Conservation (phyloP, 768 basidiomycete species). For the Suillus americanus region DNA sequence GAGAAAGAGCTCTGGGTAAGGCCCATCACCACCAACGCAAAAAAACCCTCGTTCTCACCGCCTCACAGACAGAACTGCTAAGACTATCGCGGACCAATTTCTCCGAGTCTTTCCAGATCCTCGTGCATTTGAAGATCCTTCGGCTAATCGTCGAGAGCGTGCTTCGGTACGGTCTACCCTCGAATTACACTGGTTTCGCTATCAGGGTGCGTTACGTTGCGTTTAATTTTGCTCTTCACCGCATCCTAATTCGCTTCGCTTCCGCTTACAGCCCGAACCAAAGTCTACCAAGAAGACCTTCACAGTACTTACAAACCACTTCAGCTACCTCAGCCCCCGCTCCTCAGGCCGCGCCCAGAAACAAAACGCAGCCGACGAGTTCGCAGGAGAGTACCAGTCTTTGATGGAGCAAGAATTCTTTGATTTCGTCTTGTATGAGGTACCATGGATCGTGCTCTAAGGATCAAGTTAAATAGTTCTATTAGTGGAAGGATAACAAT, state of each 20-base stretch:
- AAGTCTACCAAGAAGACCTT: constrained; percentile 83
- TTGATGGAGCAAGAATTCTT: constrained; percentile 95
- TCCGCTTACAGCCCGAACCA: constrained; percentile 63
- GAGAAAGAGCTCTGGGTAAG: constrained; percentile 98
- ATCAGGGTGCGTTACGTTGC: constrained; percentile 59
- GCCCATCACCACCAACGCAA: not conserved
- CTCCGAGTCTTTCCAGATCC: constrained; percentile 91
- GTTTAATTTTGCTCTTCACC: not conserved
- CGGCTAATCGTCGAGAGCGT: constrained; percentile 95
- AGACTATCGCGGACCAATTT: constrained; percentile 92
- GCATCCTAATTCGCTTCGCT: not conserved
- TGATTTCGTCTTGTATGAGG: constrained; percentile 92
- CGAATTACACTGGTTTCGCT: constrained; percentile 79
- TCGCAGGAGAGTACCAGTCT: constrained; percentile 87
- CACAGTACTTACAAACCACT: constrained; percentile 68
- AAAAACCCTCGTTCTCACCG: not conserved
- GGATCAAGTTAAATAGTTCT: constrained; percentile 36
- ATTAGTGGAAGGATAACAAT: constrained; percentile 65
- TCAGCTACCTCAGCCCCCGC: constrained; percentile 76
- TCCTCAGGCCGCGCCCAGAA: constrained; percentile 53
- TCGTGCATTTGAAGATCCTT: constrained; percentile 91
- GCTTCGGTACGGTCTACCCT: constrained; percentile 91
- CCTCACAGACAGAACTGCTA: constrained; percentile 80
- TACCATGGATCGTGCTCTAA: constrained; percentile 83
- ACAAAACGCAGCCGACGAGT: constrained; percentile 56